Evolutionary conservation across 2,329 filamentous ascomycete species (phyloP), one percentile per base, ranked within the genome.

Genomic region (Sporothrix inflata): DNA sequence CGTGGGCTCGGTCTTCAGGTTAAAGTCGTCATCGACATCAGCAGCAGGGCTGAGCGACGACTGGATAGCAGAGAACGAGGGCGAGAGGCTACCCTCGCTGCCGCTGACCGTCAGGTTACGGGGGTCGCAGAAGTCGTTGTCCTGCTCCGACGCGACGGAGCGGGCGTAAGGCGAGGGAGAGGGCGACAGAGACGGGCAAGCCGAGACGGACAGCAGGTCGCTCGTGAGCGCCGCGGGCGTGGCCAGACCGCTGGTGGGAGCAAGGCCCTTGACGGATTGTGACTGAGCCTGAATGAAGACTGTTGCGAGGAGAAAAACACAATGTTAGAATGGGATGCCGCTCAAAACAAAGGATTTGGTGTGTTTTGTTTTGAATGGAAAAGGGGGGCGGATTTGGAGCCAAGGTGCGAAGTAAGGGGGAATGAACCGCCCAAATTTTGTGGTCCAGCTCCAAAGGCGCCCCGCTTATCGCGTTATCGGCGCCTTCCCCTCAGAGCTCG

Each of bases 51-150:
- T 87, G 30, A 92, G 82, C 21, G 87, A 87, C 21, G 60, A 87
- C 55, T 89, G 85, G 75, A 92, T 85, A 73, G 87, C 85, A 27
- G 91, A 86, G 76, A 93, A 91, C 76, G 94, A 91, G 61, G 86
- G 82, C 8, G 85, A 82, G 68, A 86, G 79, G 9, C 83, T 85
- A 51, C 85, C 80, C 77, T 84, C 86, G 74, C 84, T 81, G 71
- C 85, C 82, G 78, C 84, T 86, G 38, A 97, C 93, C 24, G 92
- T 97, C 75, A 98, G 84, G 79, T 97, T 93, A 79, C 94, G 91
- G 45, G 95, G 94, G 79, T 98, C 94, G 82, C 95, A 97, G 81
- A 96, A 97, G 82, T 94, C 91, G 76, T 94, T 87, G 80, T 94
- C 91, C 76, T 88, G 85, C 78, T 94, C 91, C 1, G 90, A 89